Conservation (phyloP, 805 yeast genomes). For the Suhomyces vadensis region DNA sequence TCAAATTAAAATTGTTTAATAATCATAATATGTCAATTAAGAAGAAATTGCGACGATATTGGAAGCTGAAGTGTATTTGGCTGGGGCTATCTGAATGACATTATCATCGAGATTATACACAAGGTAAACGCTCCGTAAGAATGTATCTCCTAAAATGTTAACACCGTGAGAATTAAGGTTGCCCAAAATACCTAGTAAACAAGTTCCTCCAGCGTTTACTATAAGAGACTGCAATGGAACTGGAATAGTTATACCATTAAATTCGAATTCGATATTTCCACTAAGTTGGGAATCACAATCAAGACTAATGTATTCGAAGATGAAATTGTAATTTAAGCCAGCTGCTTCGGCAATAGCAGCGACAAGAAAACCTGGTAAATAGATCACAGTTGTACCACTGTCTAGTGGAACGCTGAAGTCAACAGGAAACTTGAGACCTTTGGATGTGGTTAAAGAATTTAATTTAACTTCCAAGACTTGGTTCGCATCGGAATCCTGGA, state of each 20-base stretch:
- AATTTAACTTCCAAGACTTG: background rate
- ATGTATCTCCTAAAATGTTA: conserved; percentile 59
- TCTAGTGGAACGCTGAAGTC: conserved; percentile 4
- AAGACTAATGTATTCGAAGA: background rate
- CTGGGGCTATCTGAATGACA: conserved; percentile 50
- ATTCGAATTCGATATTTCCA: conserved; percentile 1
- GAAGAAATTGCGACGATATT: conserved; percentile 9
- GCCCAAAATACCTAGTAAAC: background rate
- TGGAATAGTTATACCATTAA: conserved; percentile 7
- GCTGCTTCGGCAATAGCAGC: background rate
- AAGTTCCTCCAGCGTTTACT: background rate
- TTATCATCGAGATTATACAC: conserved; percentile 62
- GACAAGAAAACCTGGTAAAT: conserved; percentile 8
- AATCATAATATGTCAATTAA: too few relatives aligned
- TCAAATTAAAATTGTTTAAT: too few relatives aligned
- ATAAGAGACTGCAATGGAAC: conserved; percentile 8
- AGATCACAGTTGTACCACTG: conserved; percentile 10
- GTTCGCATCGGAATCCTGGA: conserved; percentile 2
- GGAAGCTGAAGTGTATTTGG: conserved; percentile 19
- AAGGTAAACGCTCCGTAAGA: conserved; percentile 61
- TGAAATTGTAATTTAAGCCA: background rate
- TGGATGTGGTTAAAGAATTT: background rate
- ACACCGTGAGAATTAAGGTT: background rate
- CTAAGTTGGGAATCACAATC: background rate
- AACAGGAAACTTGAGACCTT: background rate